Evolutionary conservation across 495 filamentous ascomycete genomes (phyloP).

Genomic region (Letharia columbiana): DNA sequence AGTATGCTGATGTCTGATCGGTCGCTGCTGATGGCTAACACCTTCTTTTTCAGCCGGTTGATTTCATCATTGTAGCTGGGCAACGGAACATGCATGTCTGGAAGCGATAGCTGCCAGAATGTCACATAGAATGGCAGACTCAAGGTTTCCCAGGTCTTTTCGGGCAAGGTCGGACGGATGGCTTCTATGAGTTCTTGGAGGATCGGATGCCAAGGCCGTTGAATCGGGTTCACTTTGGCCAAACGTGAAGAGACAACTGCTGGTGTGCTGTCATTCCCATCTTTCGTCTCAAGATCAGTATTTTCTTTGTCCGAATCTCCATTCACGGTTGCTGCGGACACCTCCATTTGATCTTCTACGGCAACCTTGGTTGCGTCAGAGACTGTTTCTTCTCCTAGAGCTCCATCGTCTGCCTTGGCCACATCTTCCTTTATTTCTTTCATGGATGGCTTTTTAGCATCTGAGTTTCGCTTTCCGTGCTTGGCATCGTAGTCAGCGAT

Average conservation of each 20-base stretch:
- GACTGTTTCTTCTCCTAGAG: conserved; percentile 7
- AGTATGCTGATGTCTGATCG: conserved; percentile 58
- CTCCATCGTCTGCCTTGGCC: conserved; percentile 24
- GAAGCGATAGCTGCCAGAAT: conserved; percentile 85
- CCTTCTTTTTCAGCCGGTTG: conserved; percentile 50
- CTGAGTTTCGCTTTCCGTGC: conserved; percentile 13
- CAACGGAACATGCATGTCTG: conserved; percentile 66
- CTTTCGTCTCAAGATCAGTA: not conserved
- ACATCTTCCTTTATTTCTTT: conserved; percentile 23
- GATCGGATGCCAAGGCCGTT: conserved; percentile 57
- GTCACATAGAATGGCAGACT: conserved; percentile 74
- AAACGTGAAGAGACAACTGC: not conserved
- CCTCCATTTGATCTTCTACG: conserved; percentile 9
- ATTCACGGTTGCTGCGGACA: not conserved
- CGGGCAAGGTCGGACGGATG: conserved; percentile 52
- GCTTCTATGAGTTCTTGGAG: conserved; percentile 66
- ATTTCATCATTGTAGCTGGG: conserved; percentile 67
- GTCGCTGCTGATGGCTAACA: conserved; percentile 56
- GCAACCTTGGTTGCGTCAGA: not conserved
- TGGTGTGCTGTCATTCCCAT: conserved; percentile 5
- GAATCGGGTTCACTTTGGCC: conserved; percentile 1
- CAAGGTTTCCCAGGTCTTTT: conserved; percentile 55
- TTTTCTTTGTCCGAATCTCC: conserved; percentile 5
- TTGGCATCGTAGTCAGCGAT: conserved; percentile 41
- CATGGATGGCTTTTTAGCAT: conserved; percentile 15